These are phyloP conservation scores for Rhododendron mucronatum DNA, from an alignment of 148 eudicot genomes.

Conservation along the genomic window DNA sequence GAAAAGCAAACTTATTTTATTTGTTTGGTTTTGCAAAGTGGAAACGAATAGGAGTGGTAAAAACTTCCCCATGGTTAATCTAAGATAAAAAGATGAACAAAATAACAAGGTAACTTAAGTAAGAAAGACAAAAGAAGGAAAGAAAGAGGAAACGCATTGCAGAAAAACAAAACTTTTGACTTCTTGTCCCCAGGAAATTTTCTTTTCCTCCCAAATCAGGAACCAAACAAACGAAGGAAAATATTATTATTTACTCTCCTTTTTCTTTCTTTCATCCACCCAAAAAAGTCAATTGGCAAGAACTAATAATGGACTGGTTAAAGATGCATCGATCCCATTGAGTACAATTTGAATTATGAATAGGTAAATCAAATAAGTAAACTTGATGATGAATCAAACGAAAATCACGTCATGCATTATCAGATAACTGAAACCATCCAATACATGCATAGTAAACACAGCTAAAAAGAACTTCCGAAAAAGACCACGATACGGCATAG, in stretches of 20 bases:
- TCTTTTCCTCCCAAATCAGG: not conserved
- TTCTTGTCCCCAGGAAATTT: not conserved
- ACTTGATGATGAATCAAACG: not conserved
- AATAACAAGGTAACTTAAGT: not conserved
- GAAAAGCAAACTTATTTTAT: not conserved
- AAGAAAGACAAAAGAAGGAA: too few species aligned
- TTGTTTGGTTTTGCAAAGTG: not conserved
- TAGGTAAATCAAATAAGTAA: not conserved
- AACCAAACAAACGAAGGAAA: not conserved
- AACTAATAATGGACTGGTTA: not conserved
- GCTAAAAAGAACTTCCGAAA: not conserved
- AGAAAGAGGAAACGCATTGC: too few species aligned
- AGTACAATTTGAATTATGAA: not conserved
- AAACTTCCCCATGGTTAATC: not conserved
- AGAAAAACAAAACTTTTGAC: not conserved
- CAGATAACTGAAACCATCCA: not conserved
- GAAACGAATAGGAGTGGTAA: not conserved
- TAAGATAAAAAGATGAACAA: not conserved
- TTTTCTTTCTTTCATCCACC: not conserved
- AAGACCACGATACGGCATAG: not conserved
- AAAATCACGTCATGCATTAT: not conserved
- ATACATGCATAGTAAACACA: not conserved
- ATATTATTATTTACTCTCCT: not conserved
- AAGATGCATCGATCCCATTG: slow-evolving; percentile 1
- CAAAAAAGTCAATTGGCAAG: not conserved